Base-by-base conservation (phyloP, 1,284 basidiomycete genomes). In the Irpex sp. region DNA sequence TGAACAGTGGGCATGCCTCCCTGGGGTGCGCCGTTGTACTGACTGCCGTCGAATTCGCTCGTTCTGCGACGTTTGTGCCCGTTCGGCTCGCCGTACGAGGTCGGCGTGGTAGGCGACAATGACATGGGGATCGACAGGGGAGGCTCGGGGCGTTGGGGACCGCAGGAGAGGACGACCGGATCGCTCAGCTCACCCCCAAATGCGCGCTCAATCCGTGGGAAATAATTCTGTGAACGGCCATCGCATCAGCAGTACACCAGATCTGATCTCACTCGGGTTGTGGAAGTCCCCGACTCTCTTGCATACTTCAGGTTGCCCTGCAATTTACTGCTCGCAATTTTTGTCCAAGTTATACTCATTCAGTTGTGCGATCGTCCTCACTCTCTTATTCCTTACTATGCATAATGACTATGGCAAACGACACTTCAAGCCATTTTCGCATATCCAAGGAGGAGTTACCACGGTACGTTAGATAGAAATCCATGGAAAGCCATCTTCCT, bases 21-120 rank as follows among this genome's bases (percentile, higher is more conserved):
- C 54, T 65, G 60, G 61, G 66, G 59, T 69, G 67, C 65, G 64
- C 64, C 26, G 26, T 26, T 62, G 62, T n/a, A 40, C 37, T 60
- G 64, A 64, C 60, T 69, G 58, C 59, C 36, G 38, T 67, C 48
- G 66, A 71, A 70, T 26, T 67, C 63, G 66, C 64, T 69, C 47
- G 72, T 70, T 60, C 75, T 69, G 51, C 75, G 75, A 52, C 75
- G 72, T 65, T 76, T 70, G 70, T 60, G 57, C 4, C 49, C 40
- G 62, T 57, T 55, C 51, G 62, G 63, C 26, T 56, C 52, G 52
- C 47, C 44, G 70, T 71, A 71, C 65, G 70, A 71, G 65, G 67
- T 72, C 36, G 75, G 73, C 58, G 75, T 72, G 54, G 75, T 69
- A 38, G 75, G 74, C 68, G 75, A 77, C 62, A 75, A 70, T 57